Evolutionary conservation across 345 rosid species (phyloP), one percentile per base, ranked within the genome.

Genomic region (Kernera saxatilis): DNA sequence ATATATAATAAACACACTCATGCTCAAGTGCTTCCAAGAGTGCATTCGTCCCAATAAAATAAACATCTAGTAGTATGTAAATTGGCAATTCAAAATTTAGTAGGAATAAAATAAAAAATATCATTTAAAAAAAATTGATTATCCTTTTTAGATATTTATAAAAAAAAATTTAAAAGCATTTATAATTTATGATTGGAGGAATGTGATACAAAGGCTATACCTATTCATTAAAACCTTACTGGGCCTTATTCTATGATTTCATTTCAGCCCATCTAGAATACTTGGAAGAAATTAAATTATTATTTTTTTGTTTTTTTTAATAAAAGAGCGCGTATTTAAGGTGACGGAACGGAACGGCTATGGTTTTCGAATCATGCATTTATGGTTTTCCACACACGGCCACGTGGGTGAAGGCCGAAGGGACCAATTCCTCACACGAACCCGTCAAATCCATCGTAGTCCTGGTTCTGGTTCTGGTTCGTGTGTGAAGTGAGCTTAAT

Each of bases 241-340:
- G 48, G 46, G 51, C 35, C 37, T 41, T 26, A 7, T 58, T 37
- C 5, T 3, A 3, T 62, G 6, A 3, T 33, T 53, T 67, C 0
- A 49, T 22, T 22, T 22, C 0, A 29, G 72, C 63, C 53, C 72
- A 67, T 40, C 0, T 67, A 0, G 14, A 9, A 9, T 7, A 21
- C 25, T 21, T 0, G 1, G 6, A 37, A 14, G 8, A 18, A 19
- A 35, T 15, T 21, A 51, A 29, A 36, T 15, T 51, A 8, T 13
- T 40, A n/a, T 33, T 21, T n/a, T 22, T 22, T 11, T 33, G n/a
- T n/a, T 22, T 22, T 11, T 3, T 1, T 4, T 4, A 5, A 48
- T 1, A 70, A 59, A 57, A 26, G 18, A 57, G 75, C 75, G 60
- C 33, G 68, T 70, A 70, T 13, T 44, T 5, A 1, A 69, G 8